Base-by-base conservation (phyloP, 2,329 filamentous ascomycete species). In the Myriosclerotinia curreyana region DNA sequence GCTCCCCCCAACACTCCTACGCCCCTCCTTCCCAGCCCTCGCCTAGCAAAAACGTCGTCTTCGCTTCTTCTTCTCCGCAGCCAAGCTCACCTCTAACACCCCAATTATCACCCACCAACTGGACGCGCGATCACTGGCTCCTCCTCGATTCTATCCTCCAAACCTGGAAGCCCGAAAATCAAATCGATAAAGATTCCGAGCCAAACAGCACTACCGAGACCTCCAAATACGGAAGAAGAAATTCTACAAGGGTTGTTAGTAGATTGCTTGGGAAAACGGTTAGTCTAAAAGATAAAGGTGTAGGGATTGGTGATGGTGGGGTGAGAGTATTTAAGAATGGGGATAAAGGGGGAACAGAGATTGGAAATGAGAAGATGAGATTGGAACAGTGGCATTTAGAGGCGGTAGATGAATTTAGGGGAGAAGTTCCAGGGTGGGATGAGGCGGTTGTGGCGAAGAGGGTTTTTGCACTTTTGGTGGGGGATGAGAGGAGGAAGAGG, bases 331-430 rank as follows among this genome's bases (percentile, higher is more conserved):
- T 53, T 17, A 34, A 17, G 28, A 40, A 53, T 52, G 54, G 48
- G 36, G 22, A 50, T 8, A 38, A 50, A 20, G 38, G 49, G 20
- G 22, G 34, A 48, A 48, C 68, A 36, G 54, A 60, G 9, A 28
- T 59, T 50, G 53, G 69, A 38, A 69, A 68, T 9, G 68, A 71
- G 38, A 69, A 60, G 8, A 68, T 74, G 68, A 67, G 54, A 28
- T 65, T 75, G 28, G 68, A 75, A 59, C 72, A 74, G 65, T 75
- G 73, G 73, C 74, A 75, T 69, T 60, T 75, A 25, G 74, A 75
- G 58, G 73, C 67, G 60, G 73, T 75, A 22, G 73, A 73, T 68
- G 70, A 74, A 66, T 75, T 74, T 50, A 56, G 72, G 31, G 67
- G 68, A 1, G 36, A 63, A 5, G 73, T 74, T 25, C 69, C 69